Evolutionary conservation across 371 early-diverging fungal species (phyloP).

Genomic region (Mortierella sp.): DNA sequence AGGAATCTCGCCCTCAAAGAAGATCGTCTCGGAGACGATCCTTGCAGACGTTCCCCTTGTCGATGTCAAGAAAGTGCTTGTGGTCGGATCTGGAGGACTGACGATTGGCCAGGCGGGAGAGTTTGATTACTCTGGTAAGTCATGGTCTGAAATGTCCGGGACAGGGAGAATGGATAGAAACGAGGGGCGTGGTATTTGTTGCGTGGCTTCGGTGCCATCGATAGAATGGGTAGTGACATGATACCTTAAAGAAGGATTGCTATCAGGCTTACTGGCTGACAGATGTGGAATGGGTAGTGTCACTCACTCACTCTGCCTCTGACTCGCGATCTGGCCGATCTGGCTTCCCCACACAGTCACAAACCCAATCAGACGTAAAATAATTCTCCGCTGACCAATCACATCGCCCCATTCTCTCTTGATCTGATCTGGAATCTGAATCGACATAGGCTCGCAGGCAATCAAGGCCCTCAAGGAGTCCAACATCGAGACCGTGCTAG

Average conservation of each 20-base stretch:
- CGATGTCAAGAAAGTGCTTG: slow-evolving; percentile 88
- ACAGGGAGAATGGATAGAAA: too few relatives aligned
- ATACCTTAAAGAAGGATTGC: too few relatives aligned
- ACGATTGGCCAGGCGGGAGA: slow-evolving; percentile 98
- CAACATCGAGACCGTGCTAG: slow-evolving; percentile 86
- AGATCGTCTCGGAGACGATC: slow-evolving; percentile 67
- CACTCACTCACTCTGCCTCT: too few relatives aligned
- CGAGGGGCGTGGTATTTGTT: too few relatives aligned
- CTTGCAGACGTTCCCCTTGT: slow-evolving; percentile 56
- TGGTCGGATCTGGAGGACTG: slow-evolving; percentile 95
- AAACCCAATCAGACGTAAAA: neutral
- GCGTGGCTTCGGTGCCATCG: too few relatives aligned
- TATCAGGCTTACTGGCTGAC: too few relatives aligned
- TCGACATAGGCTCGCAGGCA: slow-evolving; percentile 91
- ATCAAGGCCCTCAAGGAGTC: slow-evolving; percentile 96
- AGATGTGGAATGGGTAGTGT: too few relatives aligned
- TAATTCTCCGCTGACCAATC: neutral
- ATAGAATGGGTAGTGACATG: too few relatives aligned
- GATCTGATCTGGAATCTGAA: neutral
- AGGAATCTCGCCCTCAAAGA: slow-evolving; percentile 11
- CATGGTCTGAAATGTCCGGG: too few relatives aligned
- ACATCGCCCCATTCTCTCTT: too few relatives aligned
- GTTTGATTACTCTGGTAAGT: slow-evolving; percentile 93
- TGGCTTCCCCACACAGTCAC: neutral
- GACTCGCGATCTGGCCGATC: neutral